These are phyloP conservation scores for Bipolaris sorokiniana DNA, from an alignment of 2,329 filamentous ascomycete species.

Conservation along the genomic window DNA sequence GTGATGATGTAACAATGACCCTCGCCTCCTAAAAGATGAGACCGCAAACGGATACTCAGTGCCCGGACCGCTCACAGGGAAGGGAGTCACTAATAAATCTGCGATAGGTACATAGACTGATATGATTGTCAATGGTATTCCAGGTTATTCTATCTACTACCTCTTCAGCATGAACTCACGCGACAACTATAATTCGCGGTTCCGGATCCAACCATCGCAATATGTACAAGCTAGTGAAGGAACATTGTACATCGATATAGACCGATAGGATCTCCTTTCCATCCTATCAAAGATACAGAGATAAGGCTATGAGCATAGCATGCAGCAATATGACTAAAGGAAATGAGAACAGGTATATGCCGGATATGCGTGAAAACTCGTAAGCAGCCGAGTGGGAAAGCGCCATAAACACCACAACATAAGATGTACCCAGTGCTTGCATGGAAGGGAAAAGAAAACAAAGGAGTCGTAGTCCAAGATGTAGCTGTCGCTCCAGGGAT, in stretches of 20 bases:
- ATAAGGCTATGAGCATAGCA: conserved; percentile 9
- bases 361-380: conserved; percentile 18
- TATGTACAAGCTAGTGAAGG: conserved; percentile 10
- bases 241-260: conserved; percentile 14
- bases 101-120: not conserved
- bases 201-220: conserved; percentile 10
- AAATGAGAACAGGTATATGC: conserved; percentile 16
- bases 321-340: conserved; percentile 11
- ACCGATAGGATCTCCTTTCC: conserved; percentile 10
- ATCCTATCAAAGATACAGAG: conserved; percentile 7
- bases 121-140: conserved; percentile 1
- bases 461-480: conserved; percentile 1
- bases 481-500: not conserved
- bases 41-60: not conserved
- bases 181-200: conserved; percentile 10
- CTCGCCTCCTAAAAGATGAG: not conserved
- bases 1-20: not conserved
- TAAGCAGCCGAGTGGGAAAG: conserved; percentile 7
- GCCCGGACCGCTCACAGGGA: not conserved
- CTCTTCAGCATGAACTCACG: conserved; percentile 13
- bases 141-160: conserved; percentile 10
- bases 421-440: conserved; percentile 8
- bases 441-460: conserved; percentile 6
- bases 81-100: not conserved
- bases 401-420: conserved; percentile 15